Conservation (phyloP, 1,139 yeast genomes). For the Taiozyma sp. region DNA sequence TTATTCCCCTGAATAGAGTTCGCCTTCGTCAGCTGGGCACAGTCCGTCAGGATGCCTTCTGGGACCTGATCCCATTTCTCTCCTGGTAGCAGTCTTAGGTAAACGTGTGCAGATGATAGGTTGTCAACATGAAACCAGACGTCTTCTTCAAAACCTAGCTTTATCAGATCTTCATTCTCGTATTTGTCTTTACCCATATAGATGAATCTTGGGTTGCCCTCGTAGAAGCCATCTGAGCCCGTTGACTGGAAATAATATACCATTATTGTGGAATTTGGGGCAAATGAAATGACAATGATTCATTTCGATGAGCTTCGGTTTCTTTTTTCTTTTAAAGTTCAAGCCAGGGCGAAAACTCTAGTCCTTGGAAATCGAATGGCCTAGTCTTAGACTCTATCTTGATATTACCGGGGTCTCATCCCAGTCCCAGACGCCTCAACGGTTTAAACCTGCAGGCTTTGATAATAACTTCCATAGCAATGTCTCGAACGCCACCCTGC, state of each 20-base stretch:
- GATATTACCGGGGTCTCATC: background rate
- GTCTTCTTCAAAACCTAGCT: constrained; percentile 62
- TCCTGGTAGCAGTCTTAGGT: constrained; percentile 46
- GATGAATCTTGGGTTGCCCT: constrained; percentile 30
- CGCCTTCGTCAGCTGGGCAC: constrained; percentile 76
- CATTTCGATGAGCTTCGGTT: background rate
- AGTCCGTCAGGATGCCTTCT: constrained; percentile 40
- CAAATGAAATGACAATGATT: background rate
- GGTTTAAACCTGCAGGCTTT: background rate
- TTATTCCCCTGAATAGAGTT: constrained; percentile 79
- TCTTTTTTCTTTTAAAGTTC: background rate
- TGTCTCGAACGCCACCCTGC: too few species aligned
- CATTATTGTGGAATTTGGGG: constrained; percentile 30
- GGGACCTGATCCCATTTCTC: constrained; percentile 48
- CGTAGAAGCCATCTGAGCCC: constrained; percentile 29
- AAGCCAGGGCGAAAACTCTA: background rate
- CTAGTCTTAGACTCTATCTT: background rate
- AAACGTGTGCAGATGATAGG: constrained; percentile 78
- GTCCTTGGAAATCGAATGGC: background rate
- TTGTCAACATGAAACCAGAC: constrained; percentile 86
- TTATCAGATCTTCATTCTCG: constrained; percentile 71
- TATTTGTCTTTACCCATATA: constrained; percentile 76
- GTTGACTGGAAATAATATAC: constrained; percentile 52
- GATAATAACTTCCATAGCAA: too few species aligned
- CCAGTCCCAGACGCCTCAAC: background rate